These are phyloP conservation scores for Suhomyces maxii DNA, from an alignment of 1,139 yeast species.

Conservation along the genomic window DNA sequence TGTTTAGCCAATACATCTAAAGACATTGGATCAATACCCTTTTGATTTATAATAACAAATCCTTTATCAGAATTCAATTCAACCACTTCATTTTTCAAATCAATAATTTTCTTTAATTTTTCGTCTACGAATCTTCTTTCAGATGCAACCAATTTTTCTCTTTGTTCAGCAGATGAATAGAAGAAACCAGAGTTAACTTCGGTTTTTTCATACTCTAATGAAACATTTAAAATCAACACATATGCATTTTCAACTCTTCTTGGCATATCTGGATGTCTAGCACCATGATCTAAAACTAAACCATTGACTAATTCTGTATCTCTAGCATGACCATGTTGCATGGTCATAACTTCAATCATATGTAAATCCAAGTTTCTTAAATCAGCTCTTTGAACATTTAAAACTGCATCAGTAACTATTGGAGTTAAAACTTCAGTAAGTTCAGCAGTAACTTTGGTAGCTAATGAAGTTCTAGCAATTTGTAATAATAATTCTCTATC, in stretches of 20 bases:
- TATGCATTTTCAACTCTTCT: slow-evolving; percentile 78
- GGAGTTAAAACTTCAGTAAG: slow-evolving; percentile 83
- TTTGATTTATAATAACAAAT: slow-evolving; percentile 95
- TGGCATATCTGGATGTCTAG: slow-evolving; percentile 99
- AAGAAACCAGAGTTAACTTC: slow-evolving; percentile 97
- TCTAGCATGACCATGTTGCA: slow-evolving; percentile 88
- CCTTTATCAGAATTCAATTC: slow-evolving; percentile 71
- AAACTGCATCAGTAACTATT: slow-evolving; percentile 93
- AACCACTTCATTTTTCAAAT: slow-evolving; percentile 88
- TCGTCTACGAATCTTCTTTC: slow-evolving; percentile 96
- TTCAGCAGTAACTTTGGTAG: slow-evolving; percentile 80
- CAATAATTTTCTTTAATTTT: slow-evolving; percentile 86
- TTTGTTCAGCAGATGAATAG: slow-evolving; percentile 92
- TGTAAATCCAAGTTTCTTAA: slow-evolving; percentile 71
- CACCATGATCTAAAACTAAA: slow-evolving; percentile 95
- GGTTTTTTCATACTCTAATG: slow-evolving; percentile 95
- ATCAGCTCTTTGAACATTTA: slow-evolving; percentile 62
- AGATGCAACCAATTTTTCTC: slow-evolving; percentile 90
- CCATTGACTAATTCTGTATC: slow-evolving; percentile 87
- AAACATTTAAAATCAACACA: slow-evolving; percentile 86
- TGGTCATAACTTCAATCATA: slow-evolving; percentile 97
- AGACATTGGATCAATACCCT: slow-evolving; percentile 99
- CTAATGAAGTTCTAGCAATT: slow-evolving; percentile 85
- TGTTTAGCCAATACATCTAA: slow-evolving; percentile 91
- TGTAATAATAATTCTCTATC: slow-evolving; percentile 88